Percentiles rank a stretch among this genome's conserved stretches.
These are phyloP conservation scores for Plasmodium cynomolgi DNA, from an alignment of 169 alveolate species.

Conservation along the genomic window DNA sequence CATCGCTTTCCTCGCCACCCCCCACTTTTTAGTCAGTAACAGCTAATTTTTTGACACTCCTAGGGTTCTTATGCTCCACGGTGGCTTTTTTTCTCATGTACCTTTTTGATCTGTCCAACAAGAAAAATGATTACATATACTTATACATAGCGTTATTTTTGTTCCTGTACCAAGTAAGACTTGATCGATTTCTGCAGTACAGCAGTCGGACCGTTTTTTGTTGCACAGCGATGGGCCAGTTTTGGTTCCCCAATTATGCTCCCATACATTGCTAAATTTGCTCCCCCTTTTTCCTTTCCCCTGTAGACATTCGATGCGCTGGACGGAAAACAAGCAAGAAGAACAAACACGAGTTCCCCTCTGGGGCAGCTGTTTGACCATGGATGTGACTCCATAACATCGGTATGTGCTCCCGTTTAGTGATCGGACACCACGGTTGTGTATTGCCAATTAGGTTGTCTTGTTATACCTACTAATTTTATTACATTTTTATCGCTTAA, in stretches of 20 bases:
- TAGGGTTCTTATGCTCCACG: conserved; percentile 63
- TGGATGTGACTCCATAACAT: conserved; percentile 89
- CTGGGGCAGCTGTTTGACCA: conserved; percentile 93
- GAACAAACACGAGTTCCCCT: conserved; percentile 87
- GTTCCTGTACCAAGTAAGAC: conserved; percentile 39
- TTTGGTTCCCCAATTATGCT: not conserved
- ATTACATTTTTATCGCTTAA: conserved; percentile 1
- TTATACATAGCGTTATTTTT: conserved; percentile 57
- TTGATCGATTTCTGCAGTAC: not conserved
- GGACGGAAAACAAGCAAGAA: conserved; percentile 94
- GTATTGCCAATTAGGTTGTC: not conserved
- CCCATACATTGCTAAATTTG: not conserved
- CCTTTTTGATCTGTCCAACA: conserved; percentile 32
- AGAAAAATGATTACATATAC: conserved; percentile 56
- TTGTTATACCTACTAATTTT: not conserved
- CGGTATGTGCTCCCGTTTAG: conserved; percentile 34
- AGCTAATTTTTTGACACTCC: conserved; percentile 64
- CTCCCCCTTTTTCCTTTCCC: conserved; percentile 46
- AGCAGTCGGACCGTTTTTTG: not conserved
- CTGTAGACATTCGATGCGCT: conserved; percentile 90
- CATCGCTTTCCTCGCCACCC: not conserved
- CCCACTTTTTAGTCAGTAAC: conserved; percentile 41
- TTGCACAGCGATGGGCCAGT: not conserved
- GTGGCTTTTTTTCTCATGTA: conserved; percentile 58
- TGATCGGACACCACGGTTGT: not conserved